Evolutionary conservation across 1,284 basidiomycete genomes (phyloP), one percentile per base, ranked within the genome.

Genomic region (Fomes fomentarius): DNA sequence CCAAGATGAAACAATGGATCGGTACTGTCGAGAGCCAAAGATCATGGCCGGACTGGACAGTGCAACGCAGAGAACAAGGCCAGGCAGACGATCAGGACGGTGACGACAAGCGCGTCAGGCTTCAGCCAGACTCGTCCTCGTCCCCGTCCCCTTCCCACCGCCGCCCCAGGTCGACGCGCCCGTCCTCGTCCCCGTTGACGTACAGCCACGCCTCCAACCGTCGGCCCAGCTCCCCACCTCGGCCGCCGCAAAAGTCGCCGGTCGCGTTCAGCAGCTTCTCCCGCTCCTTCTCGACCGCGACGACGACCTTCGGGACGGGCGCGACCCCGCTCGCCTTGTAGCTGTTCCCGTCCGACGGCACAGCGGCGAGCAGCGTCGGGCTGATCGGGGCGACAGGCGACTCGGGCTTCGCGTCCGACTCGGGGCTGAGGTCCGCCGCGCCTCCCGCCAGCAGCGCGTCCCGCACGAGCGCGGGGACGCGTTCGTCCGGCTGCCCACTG

Each of bases 171-270:
- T 56, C 61, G 2, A 70, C 67, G 12, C 63, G 65, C 44, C 67
- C 71, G 35, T 71, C 70, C 24, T 62, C 70, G 52, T 70, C 66
- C 26, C 71, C 71, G 33, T 69, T 67, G 19, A 68, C 61, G 43
- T 66, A 61, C 61, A 91, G 71, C 84, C 87, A 87, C 35, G 85
- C 88, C 68, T 91, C 89, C 47, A 91, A 70, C 50, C 88, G 70
- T 44, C 86, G 71, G 22, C 88, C 88, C 6, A 91, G 72, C 72
- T 91, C 88, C 4, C 88, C 89, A 0, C 88, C 88, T 5, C 85
- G 77, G 28, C 89, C 88, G 39, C 87, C 87, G 65, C 88, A 90
- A 21, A 85, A 79, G 67, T 90, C 89, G 0, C 88, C 88, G 17
- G 81, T 84, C 43, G 76, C 81, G 54, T 83, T 78, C 63, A 91